Evolutionary conservation across 768 basidiomycete species (phyloP).

Genomic region (Amanita exitialis): DNA sequence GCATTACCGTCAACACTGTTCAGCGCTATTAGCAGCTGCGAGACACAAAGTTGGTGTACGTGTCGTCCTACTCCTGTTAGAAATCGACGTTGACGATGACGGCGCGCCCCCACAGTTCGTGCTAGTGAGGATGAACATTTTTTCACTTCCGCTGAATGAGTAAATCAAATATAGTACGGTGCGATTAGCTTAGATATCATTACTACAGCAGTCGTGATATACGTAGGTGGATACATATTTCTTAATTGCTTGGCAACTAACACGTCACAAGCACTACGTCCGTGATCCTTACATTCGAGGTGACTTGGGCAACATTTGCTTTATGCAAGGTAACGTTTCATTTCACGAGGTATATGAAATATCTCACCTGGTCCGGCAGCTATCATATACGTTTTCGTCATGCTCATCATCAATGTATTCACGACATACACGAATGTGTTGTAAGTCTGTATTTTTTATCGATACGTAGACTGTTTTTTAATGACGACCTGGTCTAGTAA

Average conservation of each 20-base stretch:
- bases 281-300: background rate
- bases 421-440: background rate
- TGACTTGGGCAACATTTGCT: background rate
- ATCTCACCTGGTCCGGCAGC: background rate
- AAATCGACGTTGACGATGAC: background rate
- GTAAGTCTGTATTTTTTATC: background rate
- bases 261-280: background rate
- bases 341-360: background rate
- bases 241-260: background rate
- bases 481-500: background rate
- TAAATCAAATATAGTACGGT: background rate
- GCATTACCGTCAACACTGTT: background rate
- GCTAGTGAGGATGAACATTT: background rate
- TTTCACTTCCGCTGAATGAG: background rate
- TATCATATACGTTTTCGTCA: background rate
- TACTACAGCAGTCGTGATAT: background rate
- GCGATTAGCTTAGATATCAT: background rate
- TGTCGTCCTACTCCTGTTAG: background rate
- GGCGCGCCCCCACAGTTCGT: background rate
- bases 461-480: background rate
- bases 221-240: background rate
- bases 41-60: background rate
- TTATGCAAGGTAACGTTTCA: background rate
- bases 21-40: too few relatives aligned
- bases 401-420: background rate